phyloP scores from a whole-genome alignment of 768 basidiomycete species.

The Leccinum disarticulatum region DNA sequence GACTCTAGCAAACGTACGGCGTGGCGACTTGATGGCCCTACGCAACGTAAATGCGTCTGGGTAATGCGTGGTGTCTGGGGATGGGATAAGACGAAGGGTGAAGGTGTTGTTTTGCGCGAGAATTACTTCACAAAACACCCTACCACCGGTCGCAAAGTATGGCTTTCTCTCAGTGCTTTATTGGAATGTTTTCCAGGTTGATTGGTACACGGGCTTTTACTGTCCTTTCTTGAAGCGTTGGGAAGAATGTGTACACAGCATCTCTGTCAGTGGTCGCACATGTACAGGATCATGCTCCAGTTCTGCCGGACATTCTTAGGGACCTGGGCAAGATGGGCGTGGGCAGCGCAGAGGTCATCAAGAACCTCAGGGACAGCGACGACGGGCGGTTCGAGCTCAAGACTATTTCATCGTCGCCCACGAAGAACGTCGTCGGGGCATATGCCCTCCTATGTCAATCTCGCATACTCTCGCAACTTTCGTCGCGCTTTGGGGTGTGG shows the following conservation, averaged over 20 bases:
- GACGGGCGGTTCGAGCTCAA: conserved; percentile 41
- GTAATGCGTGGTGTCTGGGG: conserved; percentile 93
- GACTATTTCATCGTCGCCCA: conserved; percentile 55
- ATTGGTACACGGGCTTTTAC: conserved; percentile 88
- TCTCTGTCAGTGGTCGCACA: conserved; percentile 74
- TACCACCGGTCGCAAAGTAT: conserved; percentile 56
- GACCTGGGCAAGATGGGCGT: conserved; percentile 83
- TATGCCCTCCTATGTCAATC: conserved; percentile 35
- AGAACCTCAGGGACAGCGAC: conserved; percentile 50
- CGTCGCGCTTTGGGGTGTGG: no score
- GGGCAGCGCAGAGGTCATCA: conserved; percentile 76
- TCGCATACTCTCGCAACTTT: no score
- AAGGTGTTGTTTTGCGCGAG: conserved; percentile 76
- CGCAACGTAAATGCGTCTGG: conserved; percentile 75
- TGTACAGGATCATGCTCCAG: conserved; percentile 89
- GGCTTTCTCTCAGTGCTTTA: conserved; percentile 6
- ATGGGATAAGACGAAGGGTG: conserved; percentile 66
- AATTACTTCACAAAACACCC: conserved; percentile 82
- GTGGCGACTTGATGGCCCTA: conserved; percentile 78
- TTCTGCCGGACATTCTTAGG: conserved; percentile 93
- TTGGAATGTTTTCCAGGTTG: conserved; percentile 47
- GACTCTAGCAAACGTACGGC: conserved; percentile 60
- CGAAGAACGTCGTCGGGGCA: conserved; percentile 75
- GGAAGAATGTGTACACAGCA: conserved; percentile 66
- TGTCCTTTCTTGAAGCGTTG: conserved; percentile 73